These are phyloP conservation scores for Begonia peltatifolia DNA, from an alignment of 306 rosid species.

Conservation along the genomic window DNA sequence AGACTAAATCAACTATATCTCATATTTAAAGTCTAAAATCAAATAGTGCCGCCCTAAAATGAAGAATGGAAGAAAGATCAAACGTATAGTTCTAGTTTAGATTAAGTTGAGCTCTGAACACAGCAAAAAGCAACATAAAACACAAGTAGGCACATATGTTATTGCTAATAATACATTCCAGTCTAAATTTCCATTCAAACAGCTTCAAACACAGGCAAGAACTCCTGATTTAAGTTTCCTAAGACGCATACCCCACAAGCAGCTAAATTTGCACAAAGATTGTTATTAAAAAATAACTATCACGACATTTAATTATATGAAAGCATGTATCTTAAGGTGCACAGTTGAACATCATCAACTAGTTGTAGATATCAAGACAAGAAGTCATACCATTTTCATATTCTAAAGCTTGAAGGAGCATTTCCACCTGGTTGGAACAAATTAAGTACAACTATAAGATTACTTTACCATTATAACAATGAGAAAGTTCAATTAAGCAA, in stretches of 20 bases:
- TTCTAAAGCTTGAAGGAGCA: constrained; percentile 89
- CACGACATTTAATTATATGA: too few relatives aligned
- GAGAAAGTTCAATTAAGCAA: too few relatives aligned
- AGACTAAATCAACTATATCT: not conserved
- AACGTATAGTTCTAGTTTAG: not conserved
- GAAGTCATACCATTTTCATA: constrained; percentile 56
- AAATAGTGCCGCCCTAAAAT: not conserved
- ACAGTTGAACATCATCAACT: not conserved
- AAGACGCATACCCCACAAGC: not conserved
- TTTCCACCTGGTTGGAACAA: constrained; percentile 47
- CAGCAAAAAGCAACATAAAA: not conserved
- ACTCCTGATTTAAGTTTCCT: too few relatives aligned
- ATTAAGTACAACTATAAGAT: constrained; percentile 1
- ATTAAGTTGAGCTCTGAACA: not conserved
- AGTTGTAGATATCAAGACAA: not conserved
- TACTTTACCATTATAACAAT: too few relatives aligned
- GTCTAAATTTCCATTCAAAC: too few relatives aligned
- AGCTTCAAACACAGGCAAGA: too few relatives aligned
- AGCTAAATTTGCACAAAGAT: not conserved
- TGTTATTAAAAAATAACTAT: not conserved
- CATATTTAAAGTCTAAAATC: not conserved
- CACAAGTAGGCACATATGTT: too few relatives aligned
- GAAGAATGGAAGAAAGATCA: not conserved
- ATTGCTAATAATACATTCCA: too few relatives aligned
- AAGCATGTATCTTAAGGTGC: not conserved